Base-by-base conservation (phyloP, 192 early-diverging fungal genomes). In the Linnemannia schmuckeri region DNA sequence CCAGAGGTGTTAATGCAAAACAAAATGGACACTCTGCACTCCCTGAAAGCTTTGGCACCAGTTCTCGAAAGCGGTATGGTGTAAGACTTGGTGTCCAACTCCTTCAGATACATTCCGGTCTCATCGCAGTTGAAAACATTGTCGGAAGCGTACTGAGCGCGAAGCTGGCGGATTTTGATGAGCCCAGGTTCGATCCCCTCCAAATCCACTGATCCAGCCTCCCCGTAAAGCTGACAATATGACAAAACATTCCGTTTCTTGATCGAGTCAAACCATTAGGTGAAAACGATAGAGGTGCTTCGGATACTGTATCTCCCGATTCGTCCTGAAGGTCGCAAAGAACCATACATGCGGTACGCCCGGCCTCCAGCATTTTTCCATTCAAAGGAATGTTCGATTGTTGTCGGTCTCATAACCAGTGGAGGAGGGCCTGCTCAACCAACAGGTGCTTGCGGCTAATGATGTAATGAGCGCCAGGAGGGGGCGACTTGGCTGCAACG, bases 1-100 rank as follows among this genome's bases (percentile, higher is more conserved):
- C 79, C 79, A 22, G 72, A 66, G 17, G 79, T 72, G 63, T 81
- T 81, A 57, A 81, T 81, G 61, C 79, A 81, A 37, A 81, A 81
- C 63, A 81, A 15, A 52, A 81, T 24, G 17, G 79, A 49, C 9
- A 81, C 79, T 66, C 61, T 22, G 57, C 57, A 81, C n/a, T 30
- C n/a, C 63, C 74, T 69, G 47, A 38, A 33, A 10, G 80, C 74
- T 44, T 81, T 81, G 13, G 57, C 66, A 0, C 80, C 80, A 41
- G 57, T 0, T 55, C 20, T 74, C 1, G 63, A 66, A 55, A 40
- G 27, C 1, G 9, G 49, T 4, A 37, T 81, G 1, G 74, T 71
- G 52, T 81, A 76, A 18, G 74, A 57, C 46, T 57, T 70, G 33
- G 52, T 42, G 24, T 70, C 74, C 72, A 74, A 44, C 40, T 76